Base-by-base conservation (phyloP, 108 stramenopile species). In the Chaetoceros tenuissimus region DNA sequence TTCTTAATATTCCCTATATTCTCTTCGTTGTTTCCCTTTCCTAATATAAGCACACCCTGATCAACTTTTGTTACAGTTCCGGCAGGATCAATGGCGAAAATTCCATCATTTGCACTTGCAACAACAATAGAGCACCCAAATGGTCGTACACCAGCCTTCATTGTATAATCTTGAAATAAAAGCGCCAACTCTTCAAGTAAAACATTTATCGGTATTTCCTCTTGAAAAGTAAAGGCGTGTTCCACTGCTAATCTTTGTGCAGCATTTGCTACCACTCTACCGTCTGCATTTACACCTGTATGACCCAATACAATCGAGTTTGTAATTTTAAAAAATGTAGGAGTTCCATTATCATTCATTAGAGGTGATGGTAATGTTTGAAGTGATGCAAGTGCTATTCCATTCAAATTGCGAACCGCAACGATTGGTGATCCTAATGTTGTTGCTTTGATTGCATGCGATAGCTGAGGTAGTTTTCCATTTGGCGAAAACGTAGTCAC, bases 381-480 rank as follows among this genome's bases (percentile, higher is more conserved):
- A 16, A 64, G 79, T 47, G 67, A 51, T 17, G 77, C 70, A 47
- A 79, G 24, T 13, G 79, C 28, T 19, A 71, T 65, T 55, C 48
- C 44, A 26, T 23, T 21, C n/a, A 54, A 49, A 48, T 71, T 26
- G 44, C 71, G 64, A 16, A 77, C 43, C 0, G 78, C 86, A 5
- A 92, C 69, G 10, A 92, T 55, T 0, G 89, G 89, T 26, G 78
- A 59, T 16, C 89, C 89, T 53, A 82, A 16, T 24, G 72, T 63
- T 8, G 89, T 70, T 0, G 89, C 89, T 31, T 73, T 68, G 19
- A 64, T 44, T 40, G 98, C 96, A 23, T 94, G 82, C 62, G 95
- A 95, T 20, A 99, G 94, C 74, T 97, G 96, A 53, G 82, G 75
- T 26, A 99, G 73, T 69, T 86, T 85, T 17, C 98, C 98, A 2